phyloP scores from a whole-genome alignment of 495 filamentous ascomycete species.

The Daldinia loculata region DNA sequence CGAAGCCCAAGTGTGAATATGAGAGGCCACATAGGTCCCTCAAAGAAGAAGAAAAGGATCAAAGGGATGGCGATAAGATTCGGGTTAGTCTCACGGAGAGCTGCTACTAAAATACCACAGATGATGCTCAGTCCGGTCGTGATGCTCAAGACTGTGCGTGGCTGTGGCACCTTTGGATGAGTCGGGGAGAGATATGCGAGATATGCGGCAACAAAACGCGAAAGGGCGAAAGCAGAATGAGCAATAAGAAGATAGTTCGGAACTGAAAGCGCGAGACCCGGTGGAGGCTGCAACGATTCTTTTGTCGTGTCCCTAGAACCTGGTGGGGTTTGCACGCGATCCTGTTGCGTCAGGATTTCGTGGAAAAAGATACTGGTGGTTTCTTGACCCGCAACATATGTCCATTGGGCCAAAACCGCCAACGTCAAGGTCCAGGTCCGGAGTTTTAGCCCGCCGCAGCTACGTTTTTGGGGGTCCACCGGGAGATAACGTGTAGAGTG shows the following conservation, averaged over 20 bases:
- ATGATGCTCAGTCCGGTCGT: conserved; percentile 57
- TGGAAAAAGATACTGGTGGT: conserved; percentile 74
- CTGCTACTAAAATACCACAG: conserved; percentile 54
- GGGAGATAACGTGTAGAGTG: conserved; percentile 53
- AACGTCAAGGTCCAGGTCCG: conserved; percentile 61
- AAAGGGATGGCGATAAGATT: conserved; percentile 65
- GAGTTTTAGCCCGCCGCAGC: conserved; percentile 49
- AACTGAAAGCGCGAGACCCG: conserved; percentile 63
- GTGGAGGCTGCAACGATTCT: conserved; percentile 19
- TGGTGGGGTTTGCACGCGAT: conserved; percentile 54
- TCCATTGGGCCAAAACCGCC: conserved; percentile 74
- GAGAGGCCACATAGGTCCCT: conserved; percentile 75
- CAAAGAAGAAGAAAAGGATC: conserved; percentile 71
- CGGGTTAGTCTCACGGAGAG: conserved; percentile 58
- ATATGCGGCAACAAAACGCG: conserved; percentile 56
- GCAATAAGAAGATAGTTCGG: conserved; percentile 60
- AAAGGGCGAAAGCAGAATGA: conserved; percentile 57
- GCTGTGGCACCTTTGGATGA: conserved; percentile 55
- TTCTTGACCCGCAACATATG: conserved; percentile 77
- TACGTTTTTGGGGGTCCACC: conserved; percentile 50
- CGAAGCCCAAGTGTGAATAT: conserved; percentile 74
- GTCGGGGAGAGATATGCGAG: conserved; percentile 62
- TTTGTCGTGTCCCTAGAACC: conserved; percentile 18
- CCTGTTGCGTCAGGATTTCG: conserved; percentile 54
- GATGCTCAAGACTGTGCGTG: conserved; percentile 63